Conservation (phyloP, 2,329 filamentous ascomycete species). For the Beauveria asiatica region DNA sequence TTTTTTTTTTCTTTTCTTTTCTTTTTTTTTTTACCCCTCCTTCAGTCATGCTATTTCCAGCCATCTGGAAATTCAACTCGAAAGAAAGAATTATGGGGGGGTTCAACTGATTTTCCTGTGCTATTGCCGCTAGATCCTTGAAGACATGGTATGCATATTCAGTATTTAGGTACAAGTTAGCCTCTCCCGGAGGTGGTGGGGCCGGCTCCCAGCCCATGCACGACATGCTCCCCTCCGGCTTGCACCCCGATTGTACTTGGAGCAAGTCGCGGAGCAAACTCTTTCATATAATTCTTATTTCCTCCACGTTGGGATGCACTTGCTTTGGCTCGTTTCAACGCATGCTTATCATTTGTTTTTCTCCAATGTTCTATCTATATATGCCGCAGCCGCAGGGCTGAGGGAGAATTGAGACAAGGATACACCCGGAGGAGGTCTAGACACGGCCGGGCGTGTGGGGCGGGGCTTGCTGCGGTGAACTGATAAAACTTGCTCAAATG, state of each 20-base stretch:
- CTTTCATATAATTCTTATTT: not conserved
- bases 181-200: slow-evolving; percentile 4
- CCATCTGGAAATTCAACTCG: no score
- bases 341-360: not conserved
- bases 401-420: not conserved
- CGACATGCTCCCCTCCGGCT: not conserved
- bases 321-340: not conserved
- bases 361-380: not conserved
- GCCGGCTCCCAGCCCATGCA: not conserved
- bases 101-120: not conserved
- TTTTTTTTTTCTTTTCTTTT: no score
- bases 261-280: not conserved
- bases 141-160: not conserved
- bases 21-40: not conserved
- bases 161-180: not conserved
- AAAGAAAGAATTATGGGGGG: no score
- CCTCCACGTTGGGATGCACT: not conserved
- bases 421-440: not conserved
- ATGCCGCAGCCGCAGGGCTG: not conserved
- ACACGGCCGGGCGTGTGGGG: not conserved
- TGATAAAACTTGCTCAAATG: slow-evolving; percentile 35
- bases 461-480: not conserved
- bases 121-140: not conserved
- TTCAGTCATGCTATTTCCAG: no score
- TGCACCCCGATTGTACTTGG: not conserved